Conservation (phyloP, 1,139 yeast genomes). For the Saccharomyces hybrid region DNA sequence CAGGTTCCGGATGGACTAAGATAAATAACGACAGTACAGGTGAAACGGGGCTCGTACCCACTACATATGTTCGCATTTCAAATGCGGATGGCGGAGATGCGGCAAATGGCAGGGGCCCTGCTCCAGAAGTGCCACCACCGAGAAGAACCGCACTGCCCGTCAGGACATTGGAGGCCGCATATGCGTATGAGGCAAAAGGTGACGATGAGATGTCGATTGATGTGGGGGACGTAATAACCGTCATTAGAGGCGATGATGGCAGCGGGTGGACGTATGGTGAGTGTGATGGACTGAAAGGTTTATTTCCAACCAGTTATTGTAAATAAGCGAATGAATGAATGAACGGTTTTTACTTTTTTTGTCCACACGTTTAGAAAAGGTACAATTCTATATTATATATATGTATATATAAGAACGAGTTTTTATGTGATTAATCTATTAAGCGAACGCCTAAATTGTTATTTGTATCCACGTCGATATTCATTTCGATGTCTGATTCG, state of each 20-base stretch:
- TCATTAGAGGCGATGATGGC: conserved; percentile 69
- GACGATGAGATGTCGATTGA: conserved; percentile 68
- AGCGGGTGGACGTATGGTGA: conserved; percentile 98
- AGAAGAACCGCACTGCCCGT: conserved; percentile 46
- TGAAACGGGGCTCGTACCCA: conserved; percentile 74
- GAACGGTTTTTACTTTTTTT: background rate
- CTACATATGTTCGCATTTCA: conserved; percentile 59
- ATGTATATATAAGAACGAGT: background rate
- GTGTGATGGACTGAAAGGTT: conserved; percentile 59
- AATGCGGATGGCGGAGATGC: conserved; percentile 13
- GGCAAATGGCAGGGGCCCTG: conserved; percentile 15
- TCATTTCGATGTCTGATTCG: background rate
- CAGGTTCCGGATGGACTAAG: conserved; percentile 91
- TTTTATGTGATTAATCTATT: conserved; percentile 7
- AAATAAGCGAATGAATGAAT: conserved; percentile 7
- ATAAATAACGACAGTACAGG: conserved; percentile 39
- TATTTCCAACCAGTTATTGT: conserved; percentile 74
- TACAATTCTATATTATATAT: background rate
- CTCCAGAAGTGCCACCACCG: conserved; percentile 80
- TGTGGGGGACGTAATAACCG: conserved; percentile 69
- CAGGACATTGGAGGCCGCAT: conserved; percentile 57
- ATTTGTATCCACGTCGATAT: background rate
- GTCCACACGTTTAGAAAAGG: background rate
- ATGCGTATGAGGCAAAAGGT: conserved; percentile 74
- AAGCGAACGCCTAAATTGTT: conserved; percentile 5